Evolutionary conservation across 345 rosid genomes (phyloP).

Genomic region (Acer saccharum): DNA sequence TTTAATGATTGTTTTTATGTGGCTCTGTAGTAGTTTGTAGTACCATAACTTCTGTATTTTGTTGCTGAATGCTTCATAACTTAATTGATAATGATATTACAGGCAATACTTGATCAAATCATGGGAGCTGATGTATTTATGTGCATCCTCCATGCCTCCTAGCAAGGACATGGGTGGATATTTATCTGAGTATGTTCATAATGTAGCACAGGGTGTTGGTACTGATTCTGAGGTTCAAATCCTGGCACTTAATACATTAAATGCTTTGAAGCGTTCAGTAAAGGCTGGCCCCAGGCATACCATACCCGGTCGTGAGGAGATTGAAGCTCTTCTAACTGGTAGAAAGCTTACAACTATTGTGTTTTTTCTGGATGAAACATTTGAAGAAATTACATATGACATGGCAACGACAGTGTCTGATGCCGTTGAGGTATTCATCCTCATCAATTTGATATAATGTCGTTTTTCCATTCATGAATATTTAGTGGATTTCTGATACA

Average conservation of each 20-base stretch:
- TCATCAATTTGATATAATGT: not conserved
- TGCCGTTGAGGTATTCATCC: slow-evolving; percentile 87
- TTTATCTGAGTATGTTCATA: slow-evolving; percentile 88
- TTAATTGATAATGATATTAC: slow-evolving; percentile 19
- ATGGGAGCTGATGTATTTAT: slow-evolving; percentile 94
- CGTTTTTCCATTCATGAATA: not conserved
- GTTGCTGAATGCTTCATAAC: slow-evolving; percentile 14
- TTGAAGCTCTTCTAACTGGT: slow-evolving; percentile 86
- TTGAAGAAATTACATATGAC: slow-evolving; percentile 95
- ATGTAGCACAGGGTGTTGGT: slow-evolving; percentile 64
- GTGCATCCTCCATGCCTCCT: slow-evolving; percentile 98
- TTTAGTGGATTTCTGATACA: not conserved
- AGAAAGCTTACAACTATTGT: slow-evolving; percentile 93
- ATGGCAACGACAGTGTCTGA: slow-evolving; percentile 95
- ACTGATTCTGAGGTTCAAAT: slow-evolving; percentile 77
- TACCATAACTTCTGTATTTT: not conserved
- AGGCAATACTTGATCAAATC: slow-evolving; percentile 87
- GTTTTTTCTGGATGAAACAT: slow-evolving; percentile 95
- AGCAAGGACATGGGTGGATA: slow-evolving; percentile 95
- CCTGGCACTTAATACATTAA: slow-evolving; percentile 80
- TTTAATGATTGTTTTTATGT: slow-evolving; percentile 6
- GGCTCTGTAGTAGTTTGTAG: not conserved
- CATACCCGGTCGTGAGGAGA: slow-evolving; percentile 92
- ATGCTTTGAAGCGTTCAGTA: slow-evolving; percentile 86
- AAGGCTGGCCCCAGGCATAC: slow-evolving; percentile 94